phyloP scores from a whole-genome alignment of 768 basidiomycete species.

The Tricholoma flavovirens region DNA sequence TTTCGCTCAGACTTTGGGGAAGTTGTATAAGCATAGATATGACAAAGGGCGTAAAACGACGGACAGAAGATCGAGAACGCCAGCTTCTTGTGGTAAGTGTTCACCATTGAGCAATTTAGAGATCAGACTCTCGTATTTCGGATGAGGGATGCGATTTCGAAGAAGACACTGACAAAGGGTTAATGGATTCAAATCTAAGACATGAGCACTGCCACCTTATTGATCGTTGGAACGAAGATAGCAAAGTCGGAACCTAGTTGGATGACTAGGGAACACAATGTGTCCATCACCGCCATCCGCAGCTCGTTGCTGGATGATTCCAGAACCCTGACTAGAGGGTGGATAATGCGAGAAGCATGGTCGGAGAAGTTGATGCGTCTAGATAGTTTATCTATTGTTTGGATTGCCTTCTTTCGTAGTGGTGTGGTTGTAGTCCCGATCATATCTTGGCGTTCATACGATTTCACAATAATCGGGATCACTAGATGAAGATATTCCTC shows the following conservation, averaged over 20 bases:
- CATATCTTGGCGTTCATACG: constrained; percentile 77
- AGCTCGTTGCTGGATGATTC: constrained; percentile 72
- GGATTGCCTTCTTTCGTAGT: constrained; percentile 83
- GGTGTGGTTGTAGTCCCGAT: constrained; percentile 50
- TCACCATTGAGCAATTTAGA: constrained; percentile 89
- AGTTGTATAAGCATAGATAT: constrained; percentile 1
- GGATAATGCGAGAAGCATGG: constrained; percentile 94
- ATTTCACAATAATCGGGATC: constrained; percentile 88
- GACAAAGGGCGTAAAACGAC: constrained; percentile 17
- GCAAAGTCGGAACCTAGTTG: constrained; percentile 97
- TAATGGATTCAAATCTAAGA: background rate
- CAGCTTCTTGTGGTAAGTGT: constrained; percentile 80
- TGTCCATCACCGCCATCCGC: constrained; percentile 84
- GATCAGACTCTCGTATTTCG: constrained; percentile 84
- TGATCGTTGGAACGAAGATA: constrained; percentile 95
- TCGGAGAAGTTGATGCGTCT: constrained; percentile 95
- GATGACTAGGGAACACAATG: constrained; percentile 83
- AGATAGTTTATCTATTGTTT: constrained; percentile 86
- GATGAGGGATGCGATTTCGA: constrained; percentile 70
- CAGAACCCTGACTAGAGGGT: constrained; percentile 87
- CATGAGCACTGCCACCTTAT: constrained; percentile 54
- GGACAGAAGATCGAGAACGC: constrained; percentile 62
- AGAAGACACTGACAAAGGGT: constrained; percentile 54
- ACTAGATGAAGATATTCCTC: constrained; percentile 98
- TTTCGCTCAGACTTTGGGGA: constrained; percentile 45